Conservation (phyloP, 164 flowering plant species). For the Annona cherimola region DNA sequence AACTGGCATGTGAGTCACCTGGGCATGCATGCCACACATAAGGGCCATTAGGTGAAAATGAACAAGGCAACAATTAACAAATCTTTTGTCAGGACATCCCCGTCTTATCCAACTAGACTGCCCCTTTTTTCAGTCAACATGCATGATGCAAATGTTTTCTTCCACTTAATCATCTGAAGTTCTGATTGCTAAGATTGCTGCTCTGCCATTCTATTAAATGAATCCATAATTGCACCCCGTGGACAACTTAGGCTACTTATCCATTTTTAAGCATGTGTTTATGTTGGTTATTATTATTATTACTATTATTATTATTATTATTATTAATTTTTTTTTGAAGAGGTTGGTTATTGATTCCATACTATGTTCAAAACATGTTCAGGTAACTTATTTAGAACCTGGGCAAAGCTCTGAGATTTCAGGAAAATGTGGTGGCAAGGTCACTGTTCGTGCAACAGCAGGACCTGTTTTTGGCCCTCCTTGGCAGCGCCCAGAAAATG, state of each 20-base stretch:
- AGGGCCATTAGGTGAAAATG: too few species aligned
- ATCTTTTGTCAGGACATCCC: background rate
- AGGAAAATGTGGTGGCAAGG: slow-evolving; percentile 46
- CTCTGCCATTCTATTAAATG: background rate
- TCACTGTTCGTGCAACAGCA: slow-evolving; percentile 61
- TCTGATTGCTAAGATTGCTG: background rate
- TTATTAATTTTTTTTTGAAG: too few species aligned
- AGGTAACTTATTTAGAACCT: slow-evolving; percentile 87
- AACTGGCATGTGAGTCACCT: too few species aligned
- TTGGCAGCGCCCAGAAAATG: slow-evolving; percentile 97
- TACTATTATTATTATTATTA: too few species aligned
- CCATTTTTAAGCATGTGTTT: too few species aligned
- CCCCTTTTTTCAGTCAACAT: background rate
- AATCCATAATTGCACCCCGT: background rate
- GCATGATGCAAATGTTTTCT: too few species aligned
- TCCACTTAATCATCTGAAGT: background rate
- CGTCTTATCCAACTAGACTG: background rate
- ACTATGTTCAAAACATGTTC: slow-evolving; percentile 15
- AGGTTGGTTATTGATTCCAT: background rate
- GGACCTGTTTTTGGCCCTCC: slow-evolving; percentile 97
- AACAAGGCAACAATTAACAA: background rate
- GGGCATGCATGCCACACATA: too few species aligned
- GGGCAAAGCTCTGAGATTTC: slow-evolving; percentile 61
- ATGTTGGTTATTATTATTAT: too few species aligned
- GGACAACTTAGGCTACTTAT: background rate